phyloP scores from a whole-genome alignment of 768 basidiomycete species.

The Leccinellum luteum region DNA sequence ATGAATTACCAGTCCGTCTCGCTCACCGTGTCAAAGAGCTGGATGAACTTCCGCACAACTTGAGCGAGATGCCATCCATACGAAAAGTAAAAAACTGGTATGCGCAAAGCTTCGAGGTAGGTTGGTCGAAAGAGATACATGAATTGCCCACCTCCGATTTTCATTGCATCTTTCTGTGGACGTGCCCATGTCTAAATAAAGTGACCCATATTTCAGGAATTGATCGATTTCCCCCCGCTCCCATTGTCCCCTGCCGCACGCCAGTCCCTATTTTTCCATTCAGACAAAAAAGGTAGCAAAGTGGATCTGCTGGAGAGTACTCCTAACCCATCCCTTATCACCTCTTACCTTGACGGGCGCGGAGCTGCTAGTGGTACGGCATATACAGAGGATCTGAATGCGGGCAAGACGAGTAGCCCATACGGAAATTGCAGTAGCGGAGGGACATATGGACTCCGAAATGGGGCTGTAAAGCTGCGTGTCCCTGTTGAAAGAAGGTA shows the following conservation, averaged over 20 bases:
- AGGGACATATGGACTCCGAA: constrained; percentile 36
- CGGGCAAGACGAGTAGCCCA: constrained; percentile 1
- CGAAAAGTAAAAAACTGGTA: constrained; percentile 98
- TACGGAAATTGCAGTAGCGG: constrained; percentile 30
- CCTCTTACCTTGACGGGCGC: constrained; percentile 31
- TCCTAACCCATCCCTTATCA: constrained; percentile 73
- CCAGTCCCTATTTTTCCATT: constrained; percentile 54
- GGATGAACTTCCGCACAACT: constrained; percentile 88
- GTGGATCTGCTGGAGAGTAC: constrained; percentile 63
- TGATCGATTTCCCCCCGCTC: constrained; percentile 83
- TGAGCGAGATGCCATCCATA: constrained; percentile 89
- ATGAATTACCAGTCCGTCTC: constrained; percentile 92
- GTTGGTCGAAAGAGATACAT: constrained; percentile 18
- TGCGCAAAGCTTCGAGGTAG: constrained; percentile 95
- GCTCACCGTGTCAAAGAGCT: constrained; percentile 97
- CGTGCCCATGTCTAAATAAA: constrained; percentile 1
- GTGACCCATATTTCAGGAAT: constrained; percentile 54
- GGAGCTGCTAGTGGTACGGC: constrained; percentile 20
- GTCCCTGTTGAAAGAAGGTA: constrained; percentile 86
- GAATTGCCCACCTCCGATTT: neutral
- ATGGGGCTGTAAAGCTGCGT: constrained; percentile 62
- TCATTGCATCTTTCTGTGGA: neutral
- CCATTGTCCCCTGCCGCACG: constrained; percentile 64
- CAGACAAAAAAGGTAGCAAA: constrained; percentile 35
- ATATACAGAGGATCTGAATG: constrained; percentile 1